Evolutionary conservation across 306 rosid genomes (phyloP), one percentile per base, ranked within the genome.

Genomic region (Leucaena leucocephala): DNA sequence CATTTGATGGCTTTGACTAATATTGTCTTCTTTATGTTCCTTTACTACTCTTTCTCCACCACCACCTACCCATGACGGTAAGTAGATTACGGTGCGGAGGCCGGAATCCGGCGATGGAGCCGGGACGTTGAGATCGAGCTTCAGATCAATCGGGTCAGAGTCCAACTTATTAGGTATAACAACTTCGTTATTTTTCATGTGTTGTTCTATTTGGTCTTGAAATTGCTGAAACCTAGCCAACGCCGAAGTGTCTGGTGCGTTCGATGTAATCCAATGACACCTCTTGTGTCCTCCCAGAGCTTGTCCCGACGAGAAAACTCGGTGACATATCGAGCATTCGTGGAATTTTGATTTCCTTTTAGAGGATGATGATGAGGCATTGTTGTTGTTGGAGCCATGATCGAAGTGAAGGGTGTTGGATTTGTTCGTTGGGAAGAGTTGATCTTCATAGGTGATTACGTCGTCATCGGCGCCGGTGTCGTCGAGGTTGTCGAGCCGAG

Each of bases 221-320:
- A 92, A 85, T 19, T 90, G 94, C 21, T 90, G 94, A 78, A 92
- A 90, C 72, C 88, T 94, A 1, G 89, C 88, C 69, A 92, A 17
- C 0, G 92, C 68, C 0, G 97, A 83, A 0, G 93, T 74, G 63
- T 88, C 91, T 0, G 93, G 87, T 1, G 89, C 87, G 64, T 88
- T 91, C 9, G 98, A 89, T 5, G 99, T 96, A 79, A 93, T 90
- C 99, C 99, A 96, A 67, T 93, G 99, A 54, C 99, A 96, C 42
- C 98, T 85, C 82, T 96, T 93, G 77, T 96, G 99, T 1, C 99
- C 99, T 0, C 99, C 98, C 74, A 96, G 72, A 0, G 99, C 97
- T 78, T 96, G 99, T 15, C 98, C 99, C 0, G 98, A 91, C 5
- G 98, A 88, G 87, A 96, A 96, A 50, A 93, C 78, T 27, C 98